Percentiles rank a stretch among this genome's conserved stretches.
Conservation (phyloP, 2,329 filamentous ascomycete species). For the Chaetomium strumarium region DNA sequence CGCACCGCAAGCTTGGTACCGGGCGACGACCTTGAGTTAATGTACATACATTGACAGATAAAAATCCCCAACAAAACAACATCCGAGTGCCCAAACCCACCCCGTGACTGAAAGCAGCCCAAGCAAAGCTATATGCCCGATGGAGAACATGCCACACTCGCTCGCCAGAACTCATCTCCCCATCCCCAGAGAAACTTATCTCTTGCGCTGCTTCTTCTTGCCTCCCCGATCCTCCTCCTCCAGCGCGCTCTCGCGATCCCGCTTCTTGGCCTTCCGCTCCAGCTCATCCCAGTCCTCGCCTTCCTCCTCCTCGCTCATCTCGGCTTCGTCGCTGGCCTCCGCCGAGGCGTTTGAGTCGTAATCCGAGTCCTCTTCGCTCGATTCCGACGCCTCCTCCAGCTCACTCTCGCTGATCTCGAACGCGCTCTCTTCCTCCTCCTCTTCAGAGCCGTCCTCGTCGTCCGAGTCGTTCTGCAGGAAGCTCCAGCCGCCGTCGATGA, state of each 20-base stretch:
- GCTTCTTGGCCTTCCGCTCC: slow-evolving; percentile 84
- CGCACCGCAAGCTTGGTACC: too few species aligned
- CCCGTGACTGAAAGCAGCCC: too few species aligned
- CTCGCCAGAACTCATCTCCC: background rate
- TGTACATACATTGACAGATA: too few species aligned
- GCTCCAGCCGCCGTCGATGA: slow-evolving; percentile 88
- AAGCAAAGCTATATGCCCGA: background rate
- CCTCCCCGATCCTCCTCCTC: slow-evolving; percentile 70
- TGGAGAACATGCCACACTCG: background rate
- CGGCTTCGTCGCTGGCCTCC: slow-evolving; percentile 73
- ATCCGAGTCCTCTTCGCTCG: slow-evolving; percentile 77
- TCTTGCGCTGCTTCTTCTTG: slow-evolving; percentile 56
- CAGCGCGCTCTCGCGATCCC: slow-evolving; percentile 61
- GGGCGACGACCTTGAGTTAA: too few species aligned
- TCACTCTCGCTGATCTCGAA: slow-evolving; percentile 90
- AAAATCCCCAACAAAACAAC: too few species aligned
- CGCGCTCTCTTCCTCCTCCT: slow-evolving; percentile 83
- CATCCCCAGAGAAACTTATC: slow-evolving; percentile 15
- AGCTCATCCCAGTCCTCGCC: slow-evolving; percentile 93
- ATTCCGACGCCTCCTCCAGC: slow-evolving; percentile 72
- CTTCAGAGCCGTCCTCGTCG: slow-evolving; percentile 68
- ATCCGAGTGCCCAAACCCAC: too few species aligned
- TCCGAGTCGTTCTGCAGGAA: slow-evolving; percentile 87
- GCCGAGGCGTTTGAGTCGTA: slow-evolving; percentile 86
- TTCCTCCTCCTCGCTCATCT: slow-evolving; percentile 63